A percentile compares a stretch with the other conserved stretches of the same genome.
phyloP scores from a whole-genome alignment of 2,329 filamentous ascomycete species.

The Metarhizium rileyi region DNA sequence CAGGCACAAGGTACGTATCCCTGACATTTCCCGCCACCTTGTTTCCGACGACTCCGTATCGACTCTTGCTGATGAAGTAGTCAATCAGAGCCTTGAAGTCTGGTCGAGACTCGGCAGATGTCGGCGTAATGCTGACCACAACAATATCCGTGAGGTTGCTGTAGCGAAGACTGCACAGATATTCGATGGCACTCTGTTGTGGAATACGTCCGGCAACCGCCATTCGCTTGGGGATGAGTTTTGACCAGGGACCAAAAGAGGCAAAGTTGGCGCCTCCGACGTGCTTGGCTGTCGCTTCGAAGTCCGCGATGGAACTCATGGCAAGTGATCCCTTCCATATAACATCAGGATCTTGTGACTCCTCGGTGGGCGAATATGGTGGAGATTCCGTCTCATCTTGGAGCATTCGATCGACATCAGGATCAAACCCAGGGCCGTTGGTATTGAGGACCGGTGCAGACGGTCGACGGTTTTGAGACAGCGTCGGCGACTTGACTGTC shows the following conservation, averaged over 20 bases:
- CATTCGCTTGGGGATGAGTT: conserved; percentile 61
- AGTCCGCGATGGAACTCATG: conserved; percentile 70
- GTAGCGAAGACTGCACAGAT: conserved; percentile 78
- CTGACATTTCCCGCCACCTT: conserved; percentile 66
- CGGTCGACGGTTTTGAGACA: conserved; percentile 34
- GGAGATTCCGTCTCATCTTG: conserved; percentile 73
- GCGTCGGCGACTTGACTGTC: conserved; percentile 66
- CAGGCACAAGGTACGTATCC: conserved; percentile 84
- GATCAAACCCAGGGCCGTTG: conserved; percentile 60
- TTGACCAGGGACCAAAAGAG: conserved; percentile 57
- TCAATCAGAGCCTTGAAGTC: conserved; percentile 71
- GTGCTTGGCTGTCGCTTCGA: conserved; percentile 68
- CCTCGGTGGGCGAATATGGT: conserved; percentile 74
- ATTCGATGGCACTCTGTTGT: conserved; percentile 75
- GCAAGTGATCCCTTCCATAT: conserved; percentile 68
- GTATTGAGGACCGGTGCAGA: conserved; percentile 36
- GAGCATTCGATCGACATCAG: conserved; percentile 82
- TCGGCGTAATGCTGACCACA: conserved; percentile 62
- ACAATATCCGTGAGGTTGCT: conserved; percentile 75
- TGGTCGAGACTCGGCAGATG: conserved; percentile 47
- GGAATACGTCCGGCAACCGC: conserved; percentile 73
- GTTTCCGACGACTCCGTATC: conserved; percentile 82
- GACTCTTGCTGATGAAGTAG: conserved; percentile 73
- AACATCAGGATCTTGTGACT: conserved; percentile 54
- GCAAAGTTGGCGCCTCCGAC: conserved; percentile 73